Conservation (phyloP, 2,329 filamentous ascomycete species). For the Microdochium nivale region DNA sequence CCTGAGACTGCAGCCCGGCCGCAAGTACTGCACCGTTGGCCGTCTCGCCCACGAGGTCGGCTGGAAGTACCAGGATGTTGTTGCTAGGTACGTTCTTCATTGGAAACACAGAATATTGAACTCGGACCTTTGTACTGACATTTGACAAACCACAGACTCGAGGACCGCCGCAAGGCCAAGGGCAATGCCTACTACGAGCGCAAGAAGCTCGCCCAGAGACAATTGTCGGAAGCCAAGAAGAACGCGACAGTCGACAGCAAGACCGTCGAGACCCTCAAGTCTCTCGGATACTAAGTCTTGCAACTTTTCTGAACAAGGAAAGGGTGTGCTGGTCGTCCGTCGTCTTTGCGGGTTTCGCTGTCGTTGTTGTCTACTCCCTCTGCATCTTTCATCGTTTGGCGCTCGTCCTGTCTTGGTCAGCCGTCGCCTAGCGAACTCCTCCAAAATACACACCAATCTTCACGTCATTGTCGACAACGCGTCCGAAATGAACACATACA, state of each 20-base stretch:
- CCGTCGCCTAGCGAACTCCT: background rate
- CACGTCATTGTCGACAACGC: background rate
- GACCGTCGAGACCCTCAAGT: slow-evolving; percentile 80
- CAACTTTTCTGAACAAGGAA: background rate
- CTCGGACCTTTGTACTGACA: slow-evolving; percentile 13
- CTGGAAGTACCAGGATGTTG: slow-evolving; percentile 99
- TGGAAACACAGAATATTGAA: slow-evolving; percentile 1
- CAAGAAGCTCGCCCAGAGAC: slow-evolving; percentile 94
- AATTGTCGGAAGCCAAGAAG: slow-evolving; percentile 89
- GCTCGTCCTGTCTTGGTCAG: background rate
- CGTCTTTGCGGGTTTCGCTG: background rate
- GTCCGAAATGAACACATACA: background rate
- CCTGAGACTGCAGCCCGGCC: slow-evolving; percentile 92
- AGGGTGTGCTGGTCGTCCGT: background rate
- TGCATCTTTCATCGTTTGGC: background rate
- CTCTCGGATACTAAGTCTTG: slow-evolving; percentile 73
- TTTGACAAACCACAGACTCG: slow-evolving; percentile 56
- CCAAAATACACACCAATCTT: background rate
- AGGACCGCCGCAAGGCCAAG: slow-evolving; percentile 99
- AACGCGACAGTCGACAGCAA: slow-evolving; percentile 78
- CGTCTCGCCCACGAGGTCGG: slow-evolving; percentile 97
- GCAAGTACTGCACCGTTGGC: slow-evolving; percentile 99
- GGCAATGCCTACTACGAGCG: slow-evolving; percentile 98
- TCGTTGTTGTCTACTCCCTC: slow-evolving; percentile 1
- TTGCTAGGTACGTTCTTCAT: slow-evolving; percentile 84